Evolutionary conservation across 2,329 filamentous ascomycete species (phyloP).

Genomic region (Epichloe brachyelytri): DNA sequence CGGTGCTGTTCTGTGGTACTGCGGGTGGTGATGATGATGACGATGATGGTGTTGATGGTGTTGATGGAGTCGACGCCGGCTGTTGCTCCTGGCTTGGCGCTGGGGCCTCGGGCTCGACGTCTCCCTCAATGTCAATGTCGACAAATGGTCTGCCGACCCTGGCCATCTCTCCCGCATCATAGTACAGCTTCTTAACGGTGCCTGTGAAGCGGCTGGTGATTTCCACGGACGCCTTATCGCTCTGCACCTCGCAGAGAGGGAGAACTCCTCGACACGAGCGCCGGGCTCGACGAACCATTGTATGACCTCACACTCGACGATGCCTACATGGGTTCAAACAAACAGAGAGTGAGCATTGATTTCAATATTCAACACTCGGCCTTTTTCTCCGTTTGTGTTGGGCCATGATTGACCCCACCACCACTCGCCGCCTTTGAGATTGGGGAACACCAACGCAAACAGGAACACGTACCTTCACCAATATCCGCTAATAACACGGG

Average conservation of each 20-base stretch:
- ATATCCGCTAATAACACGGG: slow-evolving; percentile 77
- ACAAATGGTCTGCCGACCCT: slow-evolving; percentile 89
- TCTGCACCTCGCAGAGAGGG: slow-evolving; percentile 94
- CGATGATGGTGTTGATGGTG: slow-evolving; percentile 10
- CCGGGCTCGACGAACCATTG: slow-evolving; percentile 99
- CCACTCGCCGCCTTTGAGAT: background rate
- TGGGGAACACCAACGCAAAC: too few relatives aligned
- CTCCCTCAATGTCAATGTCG: slow-evolving; percentile 84
- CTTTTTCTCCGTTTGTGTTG: background rate
- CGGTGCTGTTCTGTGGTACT: background rate
- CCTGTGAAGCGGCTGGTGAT: slow-evolving; percentile 94
- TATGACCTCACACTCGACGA: slow-evolving; percentile 96
- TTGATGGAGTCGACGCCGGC: slow-evolving; percentile 15
- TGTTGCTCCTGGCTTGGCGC: slow-evolving; percentile 4
- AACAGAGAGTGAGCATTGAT: background rate
- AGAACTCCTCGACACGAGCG: slow-evolving; percentile 93
- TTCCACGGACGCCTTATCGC: slow-evolving; percentile 82
- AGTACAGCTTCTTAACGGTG: slow-evolving; percentile 91
- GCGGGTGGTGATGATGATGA: slow-evolving; percentile 6
- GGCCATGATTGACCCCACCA: background rate
- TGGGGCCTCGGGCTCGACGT: slow-evolving; percentile 35
- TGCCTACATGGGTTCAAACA: slow-evolving; percentile 42
- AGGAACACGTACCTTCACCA: slow-evolving; percentile 51
- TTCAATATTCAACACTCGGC: background rate
- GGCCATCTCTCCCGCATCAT: slow-evolving; percentile 91